Evolutionary conservation across 768 basidiomycete genomes (phyloP), one percentile per base, ranked within the genome.

Genomic region (Lactarius hatsudake): DNA sequence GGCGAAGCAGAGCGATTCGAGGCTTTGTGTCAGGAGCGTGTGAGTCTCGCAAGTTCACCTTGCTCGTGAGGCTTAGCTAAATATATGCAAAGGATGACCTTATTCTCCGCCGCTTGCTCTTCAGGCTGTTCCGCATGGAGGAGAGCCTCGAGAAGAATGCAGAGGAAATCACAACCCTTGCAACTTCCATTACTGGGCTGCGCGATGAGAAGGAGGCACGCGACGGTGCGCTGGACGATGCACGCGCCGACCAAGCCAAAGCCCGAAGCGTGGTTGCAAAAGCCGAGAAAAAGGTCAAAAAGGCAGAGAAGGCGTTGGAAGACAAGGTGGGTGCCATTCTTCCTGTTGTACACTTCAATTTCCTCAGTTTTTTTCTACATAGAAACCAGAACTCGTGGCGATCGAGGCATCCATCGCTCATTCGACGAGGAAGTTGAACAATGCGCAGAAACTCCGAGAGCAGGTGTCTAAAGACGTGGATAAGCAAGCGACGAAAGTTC

Each of bases 61-160:
- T 23, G 15, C 38, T 59, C 10, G n/a, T n/a, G 5, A 6, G 63
- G 17, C n/a, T 64, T 62, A 34, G 60, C 61, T 65, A 23, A 40
- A 9, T 30, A 20, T 28, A 43, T 61, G 34, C 36, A 17, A 73
- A 94, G 91, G 93, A 97, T 69, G 86, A 90, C 60, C 81, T 94
- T 30, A 87, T 94, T 48, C 82, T 96, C 10, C 87, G 85, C 30
- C 90, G 95, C 51, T 83, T 93, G 4, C 81, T 98, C 18, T 95
- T 91, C 82, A 93, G 90, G 74, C 78, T 99, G 6, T 98, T 84
- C 74, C 93, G 96, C 76, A 91, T 98, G 65, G 91, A 96, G 75
- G 81, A 89, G 71, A 85, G 86, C 6, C 90, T 98, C 42, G 87
- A 90, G 71, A 80, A 79, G 56, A 91, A 93, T 65, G 85, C 87